Conservation (phyloP, 106 monocot species). For the Acorus gramineus region DNA sequence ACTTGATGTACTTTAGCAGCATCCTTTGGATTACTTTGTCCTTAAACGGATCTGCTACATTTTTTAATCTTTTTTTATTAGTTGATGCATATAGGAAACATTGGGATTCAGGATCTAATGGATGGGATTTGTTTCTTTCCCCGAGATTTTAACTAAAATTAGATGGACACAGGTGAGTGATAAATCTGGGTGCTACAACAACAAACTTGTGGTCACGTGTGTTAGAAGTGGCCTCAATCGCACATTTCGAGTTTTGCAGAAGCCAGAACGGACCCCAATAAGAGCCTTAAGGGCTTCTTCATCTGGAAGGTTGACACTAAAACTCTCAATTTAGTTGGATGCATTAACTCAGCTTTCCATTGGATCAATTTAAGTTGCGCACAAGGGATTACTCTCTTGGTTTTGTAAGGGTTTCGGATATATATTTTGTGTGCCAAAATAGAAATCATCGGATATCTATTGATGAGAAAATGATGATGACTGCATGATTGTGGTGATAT, state of each 20-base stretch:
- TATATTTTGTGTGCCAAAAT: no score
- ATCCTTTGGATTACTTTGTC: no score
- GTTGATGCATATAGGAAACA: no score
- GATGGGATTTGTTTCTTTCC: neutral
- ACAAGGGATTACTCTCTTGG: no score
- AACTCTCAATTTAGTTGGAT: neutral
- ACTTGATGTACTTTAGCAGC: no score
- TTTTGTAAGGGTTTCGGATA: no score
- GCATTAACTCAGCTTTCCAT: no score
- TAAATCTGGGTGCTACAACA: slow-evolving; percentile 80
- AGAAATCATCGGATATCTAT: no score
- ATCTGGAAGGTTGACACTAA: slow-evolving; percentile 72
- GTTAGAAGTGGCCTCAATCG: slow-evolving; percentile 96
- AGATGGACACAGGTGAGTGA: slow-evolving; percentile 72
- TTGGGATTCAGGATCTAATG: neutral
- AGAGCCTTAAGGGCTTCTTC: slow-evolving; percentile 94
- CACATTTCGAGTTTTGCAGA: slow-evolving; percentile 81
- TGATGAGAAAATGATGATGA: no score
- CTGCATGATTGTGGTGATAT: no score
- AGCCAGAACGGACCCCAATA: slow-evolving; percentile 92
- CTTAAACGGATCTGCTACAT: no score
- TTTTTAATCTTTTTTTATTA: no score
- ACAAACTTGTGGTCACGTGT: slow-evolving; percentile 85
- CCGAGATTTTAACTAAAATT: neutral
- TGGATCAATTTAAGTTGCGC: neutral